These are phyloP conservation scores for Triglochin maritima DNA, from an alignment of 106 monocot genomes.

Conservation along the genomic window DNA sequence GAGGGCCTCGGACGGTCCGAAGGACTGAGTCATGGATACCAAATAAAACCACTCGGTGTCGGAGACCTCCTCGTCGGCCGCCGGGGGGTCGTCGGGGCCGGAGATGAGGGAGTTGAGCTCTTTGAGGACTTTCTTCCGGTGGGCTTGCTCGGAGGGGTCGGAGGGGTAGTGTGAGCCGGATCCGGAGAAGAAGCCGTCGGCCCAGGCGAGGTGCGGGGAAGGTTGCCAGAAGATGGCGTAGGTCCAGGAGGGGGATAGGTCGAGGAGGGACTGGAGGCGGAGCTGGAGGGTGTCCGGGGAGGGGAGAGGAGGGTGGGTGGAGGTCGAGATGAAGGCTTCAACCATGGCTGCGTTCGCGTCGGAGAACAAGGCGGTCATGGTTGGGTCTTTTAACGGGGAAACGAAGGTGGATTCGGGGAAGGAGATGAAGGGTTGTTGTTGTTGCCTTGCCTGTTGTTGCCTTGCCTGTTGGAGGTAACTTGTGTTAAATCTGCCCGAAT, in stretches of 20 bases:
- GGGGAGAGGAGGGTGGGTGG: conserved; percentile 1
- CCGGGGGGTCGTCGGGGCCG: conserved; percentile 2
- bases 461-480: too few species aligned
- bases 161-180: conserved; percentile 2
- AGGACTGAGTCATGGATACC: conserved; percentile 23
- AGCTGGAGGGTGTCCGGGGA: background rate
- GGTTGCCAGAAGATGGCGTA: conserved; percentile 91
- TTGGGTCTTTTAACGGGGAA: too few species aligned
- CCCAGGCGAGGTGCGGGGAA: conserved; percentile 50
- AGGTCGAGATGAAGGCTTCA: conserved; percentile 24
- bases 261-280: background rate
- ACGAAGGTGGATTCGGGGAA: too few species aligned
- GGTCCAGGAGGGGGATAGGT: conserved; percentile 34
- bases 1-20: conserved; percentile 3
- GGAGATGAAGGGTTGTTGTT: too few species aligned
- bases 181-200: conserved; percentile 78
- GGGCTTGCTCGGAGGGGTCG: conserved; percentile 8
- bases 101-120: conserved; percentile 25
- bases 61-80: conserved; percentile 22
- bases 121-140: conserved; percentile 27
- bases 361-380: background rate
- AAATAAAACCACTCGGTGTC: conserved; percentile 32
- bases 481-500: too few species aligned
- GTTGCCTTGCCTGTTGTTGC: too few species aligned
- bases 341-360: conserved; percentile 25